Conservation (phyloP, 163 green algal genomes). For the Volvox carteri region DNA sequence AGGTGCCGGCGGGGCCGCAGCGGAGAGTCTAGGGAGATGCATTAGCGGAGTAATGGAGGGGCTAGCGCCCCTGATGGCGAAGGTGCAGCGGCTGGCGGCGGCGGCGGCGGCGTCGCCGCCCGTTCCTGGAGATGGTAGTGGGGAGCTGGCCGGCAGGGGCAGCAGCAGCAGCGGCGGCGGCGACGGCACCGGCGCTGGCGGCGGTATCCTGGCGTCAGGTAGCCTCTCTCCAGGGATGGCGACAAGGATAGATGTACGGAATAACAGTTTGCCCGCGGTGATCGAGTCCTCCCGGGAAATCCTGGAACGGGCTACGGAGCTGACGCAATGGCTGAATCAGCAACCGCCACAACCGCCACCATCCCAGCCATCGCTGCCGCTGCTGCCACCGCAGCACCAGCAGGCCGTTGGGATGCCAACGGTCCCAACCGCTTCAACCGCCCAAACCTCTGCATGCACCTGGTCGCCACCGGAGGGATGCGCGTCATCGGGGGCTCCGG, state of each 20-base stretch:
- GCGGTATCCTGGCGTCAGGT: too few species aligned
- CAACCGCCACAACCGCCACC: background rate
- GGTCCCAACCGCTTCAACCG: too few species aligned
- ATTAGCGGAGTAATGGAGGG: slow-evolving; percentile 21
- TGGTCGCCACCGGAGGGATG: too few species aligned
- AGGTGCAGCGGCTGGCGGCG: background rate
- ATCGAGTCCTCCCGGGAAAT: background rate
- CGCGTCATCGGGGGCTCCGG: too few species aligned
- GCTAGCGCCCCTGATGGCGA: slow-evolving; percentile 11
- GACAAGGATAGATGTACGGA: too few species aligned
- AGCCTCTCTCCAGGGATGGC: too few species aligned
- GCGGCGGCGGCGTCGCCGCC: background rate
- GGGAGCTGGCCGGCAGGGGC: too few species aligned
- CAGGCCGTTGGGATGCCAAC: too few species aligned
- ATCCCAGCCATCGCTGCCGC: background rate
- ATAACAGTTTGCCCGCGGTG: background rate
- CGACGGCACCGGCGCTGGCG: too few species aligned
- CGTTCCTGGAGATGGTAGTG: too few species aligned
- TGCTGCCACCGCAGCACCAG: slow-evolving; percentile 15
- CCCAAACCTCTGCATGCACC: too few species aligned
- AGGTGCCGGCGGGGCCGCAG: background rate
- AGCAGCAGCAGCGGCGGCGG: too few species aligned
- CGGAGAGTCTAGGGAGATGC: background rate
- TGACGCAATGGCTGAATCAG: background rate
- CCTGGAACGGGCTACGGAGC: slow-evolving; percentile 4